Evolutionary conservation across 2,329 filamentous ascomycete genomes (phyloP).

Genomic region (Chaetomiaceae sp.): DNA sequence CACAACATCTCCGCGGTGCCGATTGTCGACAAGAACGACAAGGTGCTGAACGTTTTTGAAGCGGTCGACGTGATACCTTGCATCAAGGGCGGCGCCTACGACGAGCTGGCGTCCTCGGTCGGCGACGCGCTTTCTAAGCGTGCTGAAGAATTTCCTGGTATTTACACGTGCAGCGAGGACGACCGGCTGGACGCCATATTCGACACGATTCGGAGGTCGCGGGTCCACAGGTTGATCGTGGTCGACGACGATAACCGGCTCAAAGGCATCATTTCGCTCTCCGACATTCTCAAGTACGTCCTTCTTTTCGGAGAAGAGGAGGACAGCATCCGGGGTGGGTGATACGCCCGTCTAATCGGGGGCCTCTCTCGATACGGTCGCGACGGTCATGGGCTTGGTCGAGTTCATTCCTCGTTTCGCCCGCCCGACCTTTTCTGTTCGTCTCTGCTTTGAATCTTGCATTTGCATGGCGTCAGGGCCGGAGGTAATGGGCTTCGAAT

Average conservation of each 20-base stretch:
- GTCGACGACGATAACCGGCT: slow-evolving; percentile 85
- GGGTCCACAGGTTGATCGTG: slow-evolving; percentile 87
- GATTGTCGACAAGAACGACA: slow-evolving; percentile 71
- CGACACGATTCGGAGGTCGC: slow-evolving; percentile 89
- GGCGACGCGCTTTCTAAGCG: slow-evolving; percentile 85
- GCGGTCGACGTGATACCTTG: slow-evolving; percentile 94
- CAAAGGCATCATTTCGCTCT: slow-evolving; percentile 84
- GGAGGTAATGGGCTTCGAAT: slow-evolving; percentile 23
- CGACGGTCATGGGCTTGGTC: slow-evolving; percentile 1
- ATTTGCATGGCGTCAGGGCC: slow-evolving; percentile 25
- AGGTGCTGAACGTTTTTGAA: slow-evolving; percentile 93
- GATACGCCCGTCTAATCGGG: neutral
- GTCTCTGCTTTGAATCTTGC: slow-evolving; percentile 16
- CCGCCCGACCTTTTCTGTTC: slow-evolving; percentile 1
- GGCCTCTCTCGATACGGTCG: neutral
- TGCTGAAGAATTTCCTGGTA: slow-evolving; percentile 86
- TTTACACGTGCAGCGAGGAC: slow-evolving; percentile 89
- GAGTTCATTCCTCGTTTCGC: neutral
- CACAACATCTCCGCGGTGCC: slow-evolving; percentile 92
- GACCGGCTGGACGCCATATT: slow-evolving; percentile 94
- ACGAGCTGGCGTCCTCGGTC: slow-evolving; percentile 78
- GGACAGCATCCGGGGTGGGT: slow-evolving; percentile 28
- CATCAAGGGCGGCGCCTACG: slow-evolving; percentile 89
- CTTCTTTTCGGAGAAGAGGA: slow-evolving; percentile 70
- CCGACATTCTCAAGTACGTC: slow-evolving; percentile 94